A percentile compares a stretch with the other conserved stretches of the same genome.
These are phyloP conservation scores for Daldinia grandis DNA, from an alignment of 495 filamentous ascomycete genomes.

Conservation along the genomic window DNA sequence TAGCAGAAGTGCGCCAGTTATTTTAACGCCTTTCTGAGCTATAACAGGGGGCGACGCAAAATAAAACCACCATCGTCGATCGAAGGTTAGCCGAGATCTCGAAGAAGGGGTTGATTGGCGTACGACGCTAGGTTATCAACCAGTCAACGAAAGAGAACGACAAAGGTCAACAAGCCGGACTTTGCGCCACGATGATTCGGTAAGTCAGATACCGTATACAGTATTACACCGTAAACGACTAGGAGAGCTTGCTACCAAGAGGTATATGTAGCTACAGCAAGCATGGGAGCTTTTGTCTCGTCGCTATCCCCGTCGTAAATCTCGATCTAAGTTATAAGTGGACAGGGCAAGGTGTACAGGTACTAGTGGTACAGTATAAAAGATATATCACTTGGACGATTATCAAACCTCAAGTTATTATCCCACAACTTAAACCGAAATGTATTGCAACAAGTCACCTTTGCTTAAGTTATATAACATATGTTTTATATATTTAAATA, in stretches of 20 bases:
- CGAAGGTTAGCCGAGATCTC: not conserved
- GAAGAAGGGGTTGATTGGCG: not conserved
- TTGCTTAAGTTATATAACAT: too few species aligned
- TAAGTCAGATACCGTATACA: not conserved
- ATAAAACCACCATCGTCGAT: not conserved
- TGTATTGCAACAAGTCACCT: too few species aligned
- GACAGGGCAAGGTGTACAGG: not conserved
- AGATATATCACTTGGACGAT: not conserved
- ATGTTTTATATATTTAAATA: too few species aligned
- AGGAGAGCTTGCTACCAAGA: not conserved
- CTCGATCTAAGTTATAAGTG: conserved; percentile 9
- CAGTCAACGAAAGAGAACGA: not conserved
- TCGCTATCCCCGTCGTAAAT: not conserved
- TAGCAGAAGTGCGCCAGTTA: too few species aligned
- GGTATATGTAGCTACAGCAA: not conserved
- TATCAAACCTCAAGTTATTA: not conserved
- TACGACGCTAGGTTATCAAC: not conserved
- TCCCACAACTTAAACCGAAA: too few species aligned
- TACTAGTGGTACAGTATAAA: not conserved
- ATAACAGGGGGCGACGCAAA: not conserved
- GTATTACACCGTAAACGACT: not conserved
- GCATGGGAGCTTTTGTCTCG: not conserved
- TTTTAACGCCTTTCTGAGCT: too few species aligned
- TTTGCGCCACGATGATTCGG: not conserved
- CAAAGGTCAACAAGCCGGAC: not conserved